Conservation (phyloP, 2,329 filamentous ascomycete species). For the Aaosphaeria pasadenensis region DNA sequence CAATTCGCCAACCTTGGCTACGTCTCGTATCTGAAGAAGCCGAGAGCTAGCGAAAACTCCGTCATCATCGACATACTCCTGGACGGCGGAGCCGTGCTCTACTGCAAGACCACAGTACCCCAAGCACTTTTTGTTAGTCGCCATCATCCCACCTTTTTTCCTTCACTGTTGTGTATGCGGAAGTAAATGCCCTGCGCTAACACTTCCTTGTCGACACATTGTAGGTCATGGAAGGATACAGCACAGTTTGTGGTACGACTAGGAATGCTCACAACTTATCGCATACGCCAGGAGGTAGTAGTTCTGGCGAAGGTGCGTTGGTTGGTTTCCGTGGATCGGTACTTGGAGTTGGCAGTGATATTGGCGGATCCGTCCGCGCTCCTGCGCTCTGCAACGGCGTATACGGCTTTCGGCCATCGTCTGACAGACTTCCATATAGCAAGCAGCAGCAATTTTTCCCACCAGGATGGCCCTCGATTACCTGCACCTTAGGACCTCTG, state of each 20-base stretch:
- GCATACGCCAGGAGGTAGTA: constrained; percentile 51
- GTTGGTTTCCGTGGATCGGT: constrained; percentile 48
- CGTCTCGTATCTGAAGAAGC: not conserved
- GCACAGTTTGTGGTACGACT: constrained; percentile 20
- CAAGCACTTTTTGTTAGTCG: constrained; percentile 6
- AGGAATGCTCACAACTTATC: constrained; percentile 43
- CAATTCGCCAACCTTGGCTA: not conserved
- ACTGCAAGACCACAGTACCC: constrained; percentile 49
- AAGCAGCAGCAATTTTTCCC: not conserved
- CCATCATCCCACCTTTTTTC: not conserved
- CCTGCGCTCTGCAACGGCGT: constrained; percentile 55
- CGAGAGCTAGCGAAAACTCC: constrained; percentile 35
- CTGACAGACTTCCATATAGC: not conserved
- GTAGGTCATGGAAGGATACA: constrained; percentile 44
- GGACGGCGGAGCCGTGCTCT: constrained; percentile 50
- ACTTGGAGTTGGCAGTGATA: constrained; percentile 53
- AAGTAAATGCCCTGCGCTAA: constrained; percentile 29
- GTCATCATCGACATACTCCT: constrained; percentile 47
- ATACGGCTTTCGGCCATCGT: constrained; percentile 46
- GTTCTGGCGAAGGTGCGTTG: constrained; percentile 55
- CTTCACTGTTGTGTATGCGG: no score
- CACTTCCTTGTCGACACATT: not conserved
- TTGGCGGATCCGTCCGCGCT: constrained; percentile 52
- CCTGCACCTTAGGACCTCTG: not conserved
- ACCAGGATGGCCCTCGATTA: not conserved